A percentile compares a stretch with the other conserved stretches of the same genome.
Evolutionary conservation across 192 early-diverging fungal genomes (phyloP).

Genomic region (Entophlyctis luteolus): DNA sequence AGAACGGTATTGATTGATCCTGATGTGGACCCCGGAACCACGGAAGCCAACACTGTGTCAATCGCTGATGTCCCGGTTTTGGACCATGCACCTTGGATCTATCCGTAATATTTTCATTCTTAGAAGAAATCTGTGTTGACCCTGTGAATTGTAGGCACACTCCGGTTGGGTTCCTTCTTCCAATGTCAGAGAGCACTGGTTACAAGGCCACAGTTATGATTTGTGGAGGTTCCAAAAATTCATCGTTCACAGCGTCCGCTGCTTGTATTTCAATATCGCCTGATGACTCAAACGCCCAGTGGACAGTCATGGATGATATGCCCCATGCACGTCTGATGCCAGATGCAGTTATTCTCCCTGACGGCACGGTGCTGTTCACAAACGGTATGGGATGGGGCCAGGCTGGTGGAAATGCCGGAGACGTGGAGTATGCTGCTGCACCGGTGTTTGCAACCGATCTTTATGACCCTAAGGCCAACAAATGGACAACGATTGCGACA

Average conservation of each 20-base stretch:
- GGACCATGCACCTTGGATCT: slow-evolving; percentile 30
- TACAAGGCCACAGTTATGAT: slow-evolving; percentile 17
- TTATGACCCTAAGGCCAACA: slow-evolving; percentile 26
- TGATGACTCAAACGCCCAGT: slow-evolving; percentile 20
- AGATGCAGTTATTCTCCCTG: slow-evolving; percentile 34
- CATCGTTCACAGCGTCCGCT: background rate
- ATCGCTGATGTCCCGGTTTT: background rate
- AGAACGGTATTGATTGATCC: slow-evolving; percentile 24
- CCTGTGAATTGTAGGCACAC: slow-evolving; percentile 28
- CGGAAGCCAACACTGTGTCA: background rate
- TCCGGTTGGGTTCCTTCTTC: slow-evolving; percentile 26
- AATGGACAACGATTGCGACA: slow-evolving; percentile 1
- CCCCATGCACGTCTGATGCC: slow-evolving; percentile 30
- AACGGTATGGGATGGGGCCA: slow-evolving; percentile 35
- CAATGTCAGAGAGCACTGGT: slow-evolving; percentile 26
- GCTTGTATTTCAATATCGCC: slow-evolving; percentile 24
- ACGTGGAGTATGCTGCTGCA: slow-evolving; percentile 25
- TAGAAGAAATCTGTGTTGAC: background rate
- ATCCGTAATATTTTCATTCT: slow-evolving; percentile 3
- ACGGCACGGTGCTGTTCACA: slow-evolving; percentile 31
- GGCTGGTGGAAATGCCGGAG: slow-evolving; percentile 36
- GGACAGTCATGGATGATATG: slow-evolving; percentile 22
- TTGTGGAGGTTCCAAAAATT: slow-evolving; percentile 33
- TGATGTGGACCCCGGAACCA: background rate
- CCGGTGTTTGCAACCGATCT: slow-evolving; percentile 30